Base-by-base conservation (phyloP, 768 basidiomycete species). In the Suillus fuscotomentosus region DNA sequence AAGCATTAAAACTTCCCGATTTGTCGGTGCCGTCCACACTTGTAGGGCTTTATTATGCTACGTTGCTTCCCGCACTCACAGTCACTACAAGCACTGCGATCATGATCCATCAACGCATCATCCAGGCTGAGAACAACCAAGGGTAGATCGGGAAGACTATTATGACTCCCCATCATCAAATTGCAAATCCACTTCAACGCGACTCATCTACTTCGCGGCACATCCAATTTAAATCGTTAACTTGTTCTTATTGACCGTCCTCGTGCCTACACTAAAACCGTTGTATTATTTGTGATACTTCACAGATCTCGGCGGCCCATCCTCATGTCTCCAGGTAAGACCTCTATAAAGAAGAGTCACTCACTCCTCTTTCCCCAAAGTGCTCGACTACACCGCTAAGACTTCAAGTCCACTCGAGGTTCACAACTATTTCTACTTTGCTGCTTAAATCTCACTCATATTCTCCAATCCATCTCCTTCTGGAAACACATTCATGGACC, bases 401-500 rank as follows among this genome's bases (percentile, higher is more conserved):
- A 64, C 65, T 67, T 59, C 47, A 60, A 64, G 66, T 63, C 63
- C 45, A 65, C 65, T 67, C 54, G 47, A 60, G 65, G 66, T 63
- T 61, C 50, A 65, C 68, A 62, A 31, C 62, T 62, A 42, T 43
- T 27, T 39, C 54, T 41, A 47, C 39, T 17, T 41, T 24, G 14
- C 24, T 24, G 22, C 47, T 48, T 11, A 41, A 10, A 51, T 71
- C 66, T 66, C 51, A 7, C 47, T 48, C 31, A 31, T 50, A 14
- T 24, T 50, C 47, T 60, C 42, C 7, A 27, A 27, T 71, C 68
- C 54, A 45, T 65, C 63, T 63, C 53, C 64, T 51, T 64, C 57
- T 45, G 63, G 53, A 62, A 69, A 68, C 70, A 41, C 31, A 31
- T 31, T 68, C 62, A 91, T 92, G 90, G 88, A 89, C 70, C 83